phyloP scores from a whole-genome alignment of 352 stramenopile genomes.

The Phytophthora citrophthora region DNA sequence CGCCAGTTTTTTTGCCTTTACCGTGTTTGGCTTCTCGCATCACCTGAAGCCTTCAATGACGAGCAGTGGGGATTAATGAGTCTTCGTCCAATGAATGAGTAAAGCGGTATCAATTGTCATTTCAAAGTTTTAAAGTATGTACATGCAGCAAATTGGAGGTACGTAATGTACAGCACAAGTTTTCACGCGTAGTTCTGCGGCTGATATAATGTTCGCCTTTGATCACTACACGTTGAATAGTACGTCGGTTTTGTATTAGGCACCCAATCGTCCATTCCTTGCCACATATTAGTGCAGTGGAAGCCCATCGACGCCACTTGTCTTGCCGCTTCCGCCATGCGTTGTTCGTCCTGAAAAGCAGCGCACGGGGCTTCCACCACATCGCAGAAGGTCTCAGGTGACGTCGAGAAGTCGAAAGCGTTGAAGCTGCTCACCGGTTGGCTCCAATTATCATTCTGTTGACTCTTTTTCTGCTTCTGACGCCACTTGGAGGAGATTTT shows the following conservation, averaged over 20 bases:
- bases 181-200: slow-evolving; percentile 16
- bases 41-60: slow-evolving; percentile 38
- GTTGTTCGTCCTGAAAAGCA: slow-evolving; percentile 10
- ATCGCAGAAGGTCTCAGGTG: slow-evolving; percentile 40
- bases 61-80: neutral
- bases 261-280: slow-evolving; percentile 5
- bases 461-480: slow-evolving; percentile 20
- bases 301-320: slow-evolving; percentile 34
- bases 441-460: slow-evolving; percentile 16
- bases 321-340: slow-evolving; percentile 14
- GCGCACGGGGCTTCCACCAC: neutral
- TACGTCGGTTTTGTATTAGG: neutral
- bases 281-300: slow-evolving; percentile 42
- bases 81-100: too few species aligned
- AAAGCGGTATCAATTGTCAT: too few species aligned
- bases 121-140: too few species aligned
- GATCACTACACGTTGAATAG: neutral
- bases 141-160: too few species aligned
- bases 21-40: slow-evolving; percentile 45
- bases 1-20: slow-evolving; percentile 13
- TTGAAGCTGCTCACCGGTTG: slow-evolving; percentile 28
- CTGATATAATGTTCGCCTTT: slow-evolving; percentile 5
- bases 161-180: slow-evolving; percentile 1
- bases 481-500: slow-evolving; percentile 42
- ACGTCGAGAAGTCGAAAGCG: slow-evolving; percentile 48